phyloP scores from a whole-genome alignment of 495 filamentous ascomycete genomes.

The Penicillium dipodomyicola region DNA sequence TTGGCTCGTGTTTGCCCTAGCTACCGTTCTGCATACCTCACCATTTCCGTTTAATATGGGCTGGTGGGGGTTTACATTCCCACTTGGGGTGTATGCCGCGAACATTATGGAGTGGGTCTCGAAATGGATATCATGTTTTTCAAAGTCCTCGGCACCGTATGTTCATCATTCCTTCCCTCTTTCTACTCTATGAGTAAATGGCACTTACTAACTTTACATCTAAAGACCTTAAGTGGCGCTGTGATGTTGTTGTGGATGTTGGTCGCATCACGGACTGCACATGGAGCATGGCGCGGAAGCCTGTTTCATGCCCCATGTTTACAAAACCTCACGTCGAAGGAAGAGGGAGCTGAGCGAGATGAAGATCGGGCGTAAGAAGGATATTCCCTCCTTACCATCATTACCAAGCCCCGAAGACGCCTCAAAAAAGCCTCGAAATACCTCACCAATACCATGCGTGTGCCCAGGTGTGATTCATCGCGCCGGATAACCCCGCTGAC shows the following conservation, averaged over 20 bases:
- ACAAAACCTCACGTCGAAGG: constrained; percentile 32
- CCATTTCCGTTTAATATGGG: constrained; percentile 62
- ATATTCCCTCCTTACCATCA: neutral
- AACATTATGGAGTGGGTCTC: constrained; percentile 45
- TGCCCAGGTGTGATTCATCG: neutral
- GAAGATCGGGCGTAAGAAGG: constrained; percentile 14
- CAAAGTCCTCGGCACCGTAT: constrained; percentile 47
- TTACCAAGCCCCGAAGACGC: no score
- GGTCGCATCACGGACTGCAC: constrained; percentile 38
- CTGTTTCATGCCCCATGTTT: constrained; percentile 53
- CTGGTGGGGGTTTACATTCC: constrained; percentile 63
- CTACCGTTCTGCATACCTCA: constrained; percentile 33
- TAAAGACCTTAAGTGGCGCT: constrained; percentile 36
- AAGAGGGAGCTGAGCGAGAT: constrained; percentile 15
- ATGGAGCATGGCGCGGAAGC: constrained; percentile 38
- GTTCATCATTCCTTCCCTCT: constrained; percentile 6
- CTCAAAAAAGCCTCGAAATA: neutral
- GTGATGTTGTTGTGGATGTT: constrained; percentile 46
- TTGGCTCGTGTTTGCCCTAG: constrained; percentile 50
- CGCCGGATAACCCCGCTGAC: constrained; percentile 3
- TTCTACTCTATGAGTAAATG: neutral
- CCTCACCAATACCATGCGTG: neutral
- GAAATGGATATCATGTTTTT: constrained; percentile 51
- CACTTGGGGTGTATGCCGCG: constrained; percentile 53
- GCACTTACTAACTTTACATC: neutral